A percentile compares a stretch with the other conserved stretches of the same genome.
Conservation (phyloP, 306 rosid species). For the Arachis hypogaea region DNA sequence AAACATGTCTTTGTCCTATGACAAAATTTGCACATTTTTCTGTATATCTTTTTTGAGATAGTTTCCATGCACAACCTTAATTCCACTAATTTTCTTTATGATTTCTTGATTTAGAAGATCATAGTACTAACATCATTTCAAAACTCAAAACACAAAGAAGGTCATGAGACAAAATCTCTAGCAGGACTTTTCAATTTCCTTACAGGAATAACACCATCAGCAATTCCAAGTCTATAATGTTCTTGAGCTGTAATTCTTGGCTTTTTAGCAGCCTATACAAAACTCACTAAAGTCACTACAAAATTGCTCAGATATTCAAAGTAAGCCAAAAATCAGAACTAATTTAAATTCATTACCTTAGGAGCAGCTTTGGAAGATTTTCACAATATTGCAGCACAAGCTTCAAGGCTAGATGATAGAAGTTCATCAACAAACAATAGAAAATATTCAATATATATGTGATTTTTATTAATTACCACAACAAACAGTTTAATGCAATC, state of each 20-base stretch:
- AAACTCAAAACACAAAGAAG: not conserved
- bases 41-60: too few relatives aligned
- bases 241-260: constrained; percentile 57
- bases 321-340: constrained; percentile 1
- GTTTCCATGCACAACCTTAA: too few relatives aligned
- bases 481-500: constrained; percentile 22
- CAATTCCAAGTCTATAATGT: constrained; percentile 55
- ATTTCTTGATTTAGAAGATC: too few relatives aligned
- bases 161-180: not conserved
- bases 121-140: not conserved
- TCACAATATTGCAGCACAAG: constrained; percentile 47
- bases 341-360: constrained; percentile 12
- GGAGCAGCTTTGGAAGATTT: constrained; percentile 39
- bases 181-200: constrained; percentile 37
- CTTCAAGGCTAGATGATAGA: constrained; percentile 38
- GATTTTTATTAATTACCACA: not conserved
- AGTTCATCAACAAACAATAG: constrained; percentile 10
- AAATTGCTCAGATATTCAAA: constrained; percentile 6
- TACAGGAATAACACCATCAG: constrained; percentile 67
- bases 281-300: not conserved
- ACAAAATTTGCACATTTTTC: too few relatives aligned
- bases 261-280: constrained; percentile 38
- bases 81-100: too few relatives aligned
- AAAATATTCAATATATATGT: constrained; percentile 13
- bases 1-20: too few relatives aligned